phyloP scores from a whole-genome alignment of 1,139 yeast genomes.

The Yamadazyma sp. region DNA sequence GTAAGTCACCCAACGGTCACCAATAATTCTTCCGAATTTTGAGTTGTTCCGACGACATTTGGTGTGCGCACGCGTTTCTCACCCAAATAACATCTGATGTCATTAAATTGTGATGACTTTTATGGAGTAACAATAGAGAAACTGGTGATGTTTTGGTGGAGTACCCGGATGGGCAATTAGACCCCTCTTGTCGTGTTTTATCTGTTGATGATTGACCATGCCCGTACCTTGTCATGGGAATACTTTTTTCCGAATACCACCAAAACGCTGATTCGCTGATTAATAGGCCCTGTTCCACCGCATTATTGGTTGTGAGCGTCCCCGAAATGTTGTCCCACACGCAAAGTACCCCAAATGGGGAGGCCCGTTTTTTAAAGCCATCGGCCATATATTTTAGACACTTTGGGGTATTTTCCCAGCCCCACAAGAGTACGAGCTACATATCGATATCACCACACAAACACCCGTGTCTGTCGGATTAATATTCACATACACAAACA shows the following conservation, averaged over 20 bases:
- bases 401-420: too few relatives aligned
- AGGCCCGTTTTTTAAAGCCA: not conserved
- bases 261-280: not conserved
- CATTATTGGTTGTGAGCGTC: not conserved
- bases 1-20: conserved; percentile 2
- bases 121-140: not conserved
- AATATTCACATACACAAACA: too few relatives aligned
- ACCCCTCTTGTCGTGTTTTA: too few relatives aligned
- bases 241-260: too few relatives aligned
- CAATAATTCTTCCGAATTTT: not conserved
- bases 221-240: too few relatives aligned
- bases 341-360: not conserved
- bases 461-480: too few relatives aligned
- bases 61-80: not conserved
- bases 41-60: not conserved
- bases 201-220: too few relatives aligned
- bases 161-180: too few relatives aligned
- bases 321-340: not conserved
- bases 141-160: not conserved
- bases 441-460: too few relatives aligned
- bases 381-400: too few relatives aligned
- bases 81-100: not conserved
- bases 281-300: not conserved
- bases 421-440: too few relatives aligned
- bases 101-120: not conserved